Evolutionary conservation across 176 grass and related monocot genomes (phyloP).

Genomic region (Phoenix dactylifera): DNA sequence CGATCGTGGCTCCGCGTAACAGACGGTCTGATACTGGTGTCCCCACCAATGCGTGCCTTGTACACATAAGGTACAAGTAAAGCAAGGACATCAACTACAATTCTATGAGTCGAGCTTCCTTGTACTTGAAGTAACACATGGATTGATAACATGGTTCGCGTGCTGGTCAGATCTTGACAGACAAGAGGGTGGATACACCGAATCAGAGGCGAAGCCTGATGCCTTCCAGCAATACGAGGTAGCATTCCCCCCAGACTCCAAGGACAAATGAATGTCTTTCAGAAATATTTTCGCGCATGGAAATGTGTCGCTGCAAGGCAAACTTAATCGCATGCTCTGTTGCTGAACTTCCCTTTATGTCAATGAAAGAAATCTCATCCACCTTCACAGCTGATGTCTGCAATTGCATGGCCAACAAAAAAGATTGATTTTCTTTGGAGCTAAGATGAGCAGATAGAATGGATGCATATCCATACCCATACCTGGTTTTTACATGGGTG

Average conservation of each 20-base stretch:
- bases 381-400: slow-evolving; percentile 54
- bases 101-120: too few species aligned
- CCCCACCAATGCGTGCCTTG: too few species aligned
- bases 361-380: slow-evolving; percentile 36
- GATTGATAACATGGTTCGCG: not conserved
- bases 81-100: too few species aligned
- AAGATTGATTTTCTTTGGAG: too few species aligned
- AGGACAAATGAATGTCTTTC: slow-evolving; percentile 33
- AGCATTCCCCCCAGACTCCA: slow-evolving; percentile 27
- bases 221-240: slow-evolving; percentile 45
- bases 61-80: too few species aligned
- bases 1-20: too few species aligned
- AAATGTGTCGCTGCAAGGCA: slow-evolving; percentile 51
- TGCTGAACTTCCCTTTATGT: slow-evolving; percentile 51
- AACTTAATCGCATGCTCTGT: slow-evolving; percentile 39
- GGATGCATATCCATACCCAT: not conserved
- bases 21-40: too few species aligned
- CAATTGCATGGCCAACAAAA: not conserved
- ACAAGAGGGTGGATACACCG: slow-evolving; percentile 39
- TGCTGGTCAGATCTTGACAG: slow-evolving; percentile 5
- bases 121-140: not conserved
- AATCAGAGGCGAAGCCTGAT: slow-evolving; percentile 28
- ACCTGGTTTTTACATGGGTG: slow-evolving; percentile 56
- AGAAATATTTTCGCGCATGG: slow-evolving; percentile 48
- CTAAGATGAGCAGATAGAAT: too few species aligned